phyloP scores from a whole-genome alignment of 257 asterid genomes.

The Ligustrum vulgare region DNA sequence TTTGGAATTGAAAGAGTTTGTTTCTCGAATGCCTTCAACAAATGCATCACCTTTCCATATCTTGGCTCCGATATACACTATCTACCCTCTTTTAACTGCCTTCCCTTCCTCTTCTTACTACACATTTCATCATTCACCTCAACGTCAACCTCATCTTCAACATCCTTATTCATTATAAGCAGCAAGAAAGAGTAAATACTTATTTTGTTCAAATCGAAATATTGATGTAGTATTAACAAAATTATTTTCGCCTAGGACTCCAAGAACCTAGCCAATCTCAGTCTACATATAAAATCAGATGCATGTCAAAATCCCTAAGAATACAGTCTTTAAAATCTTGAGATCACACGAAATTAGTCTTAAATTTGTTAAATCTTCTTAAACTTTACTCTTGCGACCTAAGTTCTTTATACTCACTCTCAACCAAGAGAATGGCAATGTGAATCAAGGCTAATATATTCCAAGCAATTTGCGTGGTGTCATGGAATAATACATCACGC shows the following conservation, averaged over 20 bases:
- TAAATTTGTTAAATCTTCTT: not conserved
- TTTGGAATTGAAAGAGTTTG: too few species aligned
- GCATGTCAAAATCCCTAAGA: not conserved
- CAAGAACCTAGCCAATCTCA: constrained; percentile 26
- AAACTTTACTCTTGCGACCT: not conserved
- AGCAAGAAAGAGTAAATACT: not conserved
- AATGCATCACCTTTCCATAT: too few species aligned
- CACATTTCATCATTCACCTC: constrained; percentile 17
- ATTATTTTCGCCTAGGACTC: constrained; percentile 24
- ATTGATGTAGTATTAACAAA: constrained; percentile 19
- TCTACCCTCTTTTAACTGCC: constrained; percentile 54
- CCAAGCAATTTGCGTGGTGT: not conserved
- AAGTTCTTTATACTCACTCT: not conserved
- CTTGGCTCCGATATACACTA: constrained; percentile 53
- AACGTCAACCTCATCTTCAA: not conserved
- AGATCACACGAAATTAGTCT: not conserved
- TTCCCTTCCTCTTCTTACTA: constrained; percentile 60
- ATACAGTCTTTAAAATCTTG: constrained; percentile 3
- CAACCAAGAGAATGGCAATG: not conserved
- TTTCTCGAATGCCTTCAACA: too few species aligned
- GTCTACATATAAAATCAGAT: constrained; percentile 17
- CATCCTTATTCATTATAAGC: not conserved
- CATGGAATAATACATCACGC: not conserved
- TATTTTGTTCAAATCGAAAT: not conserved
- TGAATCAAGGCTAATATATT: constrained; percentile 3